A percentile compares a stretch with the other conserved stretches of the same genome.
phyloP scores from a whole-genome alignment of 2,329 filamentous ascomycete species.

The Colletotrichum tofieldiae region DNA sequence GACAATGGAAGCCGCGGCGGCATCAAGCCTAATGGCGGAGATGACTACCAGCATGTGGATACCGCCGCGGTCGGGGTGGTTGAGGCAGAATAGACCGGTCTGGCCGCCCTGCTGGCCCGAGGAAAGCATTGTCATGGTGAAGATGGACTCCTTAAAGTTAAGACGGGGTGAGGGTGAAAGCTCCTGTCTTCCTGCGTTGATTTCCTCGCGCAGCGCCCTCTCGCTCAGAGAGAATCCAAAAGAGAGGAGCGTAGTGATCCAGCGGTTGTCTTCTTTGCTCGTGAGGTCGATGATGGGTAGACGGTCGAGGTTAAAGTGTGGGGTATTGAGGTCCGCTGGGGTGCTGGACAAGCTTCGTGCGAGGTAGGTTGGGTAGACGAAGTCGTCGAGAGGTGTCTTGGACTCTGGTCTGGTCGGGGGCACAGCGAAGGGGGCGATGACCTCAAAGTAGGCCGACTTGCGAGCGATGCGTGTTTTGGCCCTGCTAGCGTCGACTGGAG shows the following conservation, averaged over 20 bases:
- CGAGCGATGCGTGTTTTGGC: constrained; percentile 60
- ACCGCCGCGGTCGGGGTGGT: constrained; percentile 54
- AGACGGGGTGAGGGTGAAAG: constrained; percentile 53
- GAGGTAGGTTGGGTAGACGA: constrained; percentile 56
- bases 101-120: constrained; percentile 62
- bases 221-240: constrained; percentile 61
- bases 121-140: constrained; percentile 62
- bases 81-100: constrained; percentile 61
- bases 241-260: constrained; percentile 57
- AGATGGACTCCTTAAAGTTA: constrained; percentile 66
- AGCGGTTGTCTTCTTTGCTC: constrained; percentile 53
- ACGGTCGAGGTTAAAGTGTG: constrained; percentile 61
- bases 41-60: constrained; percentile 60
- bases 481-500: constrained; percentile 55
- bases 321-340: constrained; percentile 57
- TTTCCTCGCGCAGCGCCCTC: constrained; percentile 52
- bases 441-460: constrained; percentile 61
- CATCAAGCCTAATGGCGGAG: constrained; percentile 62
- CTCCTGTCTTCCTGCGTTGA: constrained; percentile 42
- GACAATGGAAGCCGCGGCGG: constrained; percentile 58
- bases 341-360: constrained; percentile 44
- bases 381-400: constrained; percentile 48
- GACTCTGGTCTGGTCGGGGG: constrained; percentile 41
- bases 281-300: constrained; percentile 60
- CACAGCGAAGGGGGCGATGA: constrained; percentile 55